Evolutionary conservation across 805 yeast species (phyloP), one percentile per base, ranked within the genome.

Genomic region (Saccharomycopsis selenospora): DNA sequence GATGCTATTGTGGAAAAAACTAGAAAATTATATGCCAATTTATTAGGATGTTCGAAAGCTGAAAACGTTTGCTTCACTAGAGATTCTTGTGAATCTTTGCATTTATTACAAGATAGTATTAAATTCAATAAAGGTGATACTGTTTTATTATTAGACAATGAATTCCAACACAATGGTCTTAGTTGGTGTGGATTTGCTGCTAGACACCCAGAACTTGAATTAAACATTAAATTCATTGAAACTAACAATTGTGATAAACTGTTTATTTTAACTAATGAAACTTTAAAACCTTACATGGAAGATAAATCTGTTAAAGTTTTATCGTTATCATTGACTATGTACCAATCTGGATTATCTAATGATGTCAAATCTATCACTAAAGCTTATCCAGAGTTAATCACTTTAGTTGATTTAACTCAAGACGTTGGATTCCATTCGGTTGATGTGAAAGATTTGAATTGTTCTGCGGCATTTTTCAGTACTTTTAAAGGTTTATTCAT

Each of bases 361-460:
- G 54, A 50, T 27, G 36, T 50, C 18, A 25, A 38, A 26, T 50
- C 54, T 2, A 50, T 50, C 27, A 45, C 49, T 10, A 10, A 36
- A 4, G 30, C 36, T 10, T 50, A 36, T 28, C 52, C 52, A 11
- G 48, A 42, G 4, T 25, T 50, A 26, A 47, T 46, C 41, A 50
- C 54, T 11, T 36, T 50, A 30, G 48, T 50, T 23, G 54, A 50
- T 24, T 43, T 50, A 42, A 50, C 54, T 23, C 54, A 50, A 42
- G 54, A 50, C 36, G 50, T 47, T 17, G 54, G 54, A 1, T 50
- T 50, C 26, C 46, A 41, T 14, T 22, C 42, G 4, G 45, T 47
- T 7, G 44, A 47, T 20, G 38, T 33, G n/a, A n/a, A 38, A 13
- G 30, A 20, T 2, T 22, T 45, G 30, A 47, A 40, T 14, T 46